A percentile compares a stretch with the other conserved stretches of the same genome.
These are phyloP conservation scores for Oxytropis ochrocephala DNA, from an alignment of 306 rosid genomes.

Conservation along the genomic window DNA sequence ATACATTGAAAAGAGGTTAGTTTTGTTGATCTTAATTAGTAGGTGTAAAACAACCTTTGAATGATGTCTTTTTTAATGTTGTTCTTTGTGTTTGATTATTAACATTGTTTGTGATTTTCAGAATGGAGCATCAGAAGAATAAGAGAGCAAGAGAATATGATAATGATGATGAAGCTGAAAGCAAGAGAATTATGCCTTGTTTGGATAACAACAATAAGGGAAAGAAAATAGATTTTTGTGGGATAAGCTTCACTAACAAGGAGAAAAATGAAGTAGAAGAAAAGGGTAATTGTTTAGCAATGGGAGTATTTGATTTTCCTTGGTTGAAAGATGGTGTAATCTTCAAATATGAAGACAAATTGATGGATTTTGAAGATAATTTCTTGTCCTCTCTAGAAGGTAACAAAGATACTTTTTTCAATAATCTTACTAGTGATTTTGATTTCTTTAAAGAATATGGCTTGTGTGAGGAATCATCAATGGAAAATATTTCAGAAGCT, in stretches of 20 bases:
- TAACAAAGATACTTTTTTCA: conserved; percentile 9
- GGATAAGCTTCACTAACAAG: not conserved
- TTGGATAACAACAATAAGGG: conserved; percentile 1
- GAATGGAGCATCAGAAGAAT: conserved; percentile 41
- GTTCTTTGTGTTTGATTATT: not conserved
- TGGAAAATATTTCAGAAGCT: conserved; percentile 28
- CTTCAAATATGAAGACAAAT: conserved; percentile 44
- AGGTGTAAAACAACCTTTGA: not conserved
- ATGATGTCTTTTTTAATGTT: conserved; percentile 8
- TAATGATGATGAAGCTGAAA: conserved; percentile 19
- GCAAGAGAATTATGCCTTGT: not conserved
- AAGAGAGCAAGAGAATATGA: conserved; percentile 47
- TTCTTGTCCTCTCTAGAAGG: conserved; percentile 39
- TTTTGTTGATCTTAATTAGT: not conserved
- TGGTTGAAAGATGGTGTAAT: conserved; percentile 84
- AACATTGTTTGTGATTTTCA: conserved; percentile 10
- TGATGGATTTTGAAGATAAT: conserved; percentile 48
- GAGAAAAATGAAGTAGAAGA: conserved; percentile 25
- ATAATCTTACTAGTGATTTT: not conserved
- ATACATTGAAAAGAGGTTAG: not conserved
- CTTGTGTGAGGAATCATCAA: conserved; percentile 26
- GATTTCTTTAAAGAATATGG: conserved; percentile 33
- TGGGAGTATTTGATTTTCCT: conserved; percentile 84
- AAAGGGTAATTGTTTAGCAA: conserved; percentile 9
- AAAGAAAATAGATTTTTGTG: conserved; percentile 38